Percentiles rank a stretch among this genome's conserved stretches.
phyloP scores from a whole-genome alignment of 192 early-diverging fungal species.

The Borealophlyctis nickersoniae region DNA sequence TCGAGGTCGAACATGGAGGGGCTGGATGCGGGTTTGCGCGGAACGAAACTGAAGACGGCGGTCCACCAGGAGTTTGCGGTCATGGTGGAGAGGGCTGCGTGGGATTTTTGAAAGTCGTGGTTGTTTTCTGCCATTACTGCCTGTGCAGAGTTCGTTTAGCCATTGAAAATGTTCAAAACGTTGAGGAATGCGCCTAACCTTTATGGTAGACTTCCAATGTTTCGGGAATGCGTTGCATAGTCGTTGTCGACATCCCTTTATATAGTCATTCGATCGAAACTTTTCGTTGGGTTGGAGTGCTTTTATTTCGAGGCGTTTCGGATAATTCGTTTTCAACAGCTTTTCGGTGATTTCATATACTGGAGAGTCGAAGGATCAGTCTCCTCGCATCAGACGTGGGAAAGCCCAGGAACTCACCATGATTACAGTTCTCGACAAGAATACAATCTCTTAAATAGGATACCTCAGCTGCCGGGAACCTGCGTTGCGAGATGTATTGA shows the following conservation, averaged over 20 bases:
- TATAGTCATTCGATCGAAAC: neutral
- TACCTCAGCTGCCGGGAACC: neutral
- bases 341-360: neutral
- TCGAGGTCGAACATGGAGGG: neutral
- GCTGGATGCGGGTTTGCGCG: neutral
- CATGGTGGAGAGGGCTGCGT: neutral
- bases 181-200: neutral
- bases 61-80: neutral
- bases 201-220: conserved; percentile 1
- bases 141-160: neutral
- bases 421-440: neutral
- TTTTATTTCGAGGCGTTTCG: neutral
- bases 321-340: neutral
- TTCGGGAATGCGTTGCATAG: neutral
- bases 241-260: neutral
- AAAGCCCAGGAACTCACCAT: neutral
- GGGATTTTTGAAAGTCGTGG: neutral
- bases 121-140: conserved; percentile 3
- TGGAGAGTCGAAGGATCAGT: neutral
- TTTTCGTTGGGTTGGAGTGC: neutral
- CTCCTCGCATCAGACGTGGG: neutral
- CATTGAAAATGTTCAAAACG: neutral
- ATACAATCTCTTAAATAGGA: neutral
- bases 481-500: no score
- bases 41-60: neutral